Evolutionary conservation across 2,329 filamentous ascomycete genomes (phyloP), one percentile per base, ranked within the genome.

Genomic region (Phaeosphaeria sp.): DNA sequence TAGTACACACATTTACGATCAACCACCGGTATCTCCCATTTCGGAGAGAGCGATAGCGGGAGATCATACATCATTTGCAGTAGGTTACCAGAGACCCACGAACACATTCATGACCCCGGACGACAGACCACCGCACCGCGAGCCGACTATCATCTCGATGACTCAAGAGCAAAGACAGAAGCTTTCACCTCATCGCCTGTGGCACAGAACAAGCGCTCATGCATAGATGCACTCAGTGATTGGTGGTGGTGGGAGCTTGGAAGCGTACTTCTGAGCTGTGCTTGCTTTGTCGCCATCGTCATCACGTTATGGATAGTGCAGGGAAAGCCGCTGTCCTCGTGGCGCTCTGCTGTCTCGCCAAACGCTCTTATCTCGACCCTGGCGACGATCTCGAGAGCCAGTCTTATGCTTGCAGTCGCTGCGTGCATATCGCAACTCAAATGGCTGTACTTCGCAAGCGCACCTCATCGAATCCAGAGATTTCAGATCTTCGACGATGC

Each of bases 201-300:
- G 47, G 21, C 17, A 47, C 11, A 20, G 3, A n/a, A 22, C 17
- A 17, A 46, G 15, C 21, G 42, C 6, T 22, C 52, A 42, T 27
- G 13, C 9, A 9, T 42, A 20, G 40, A 52, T 44, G 47, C 49
- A 11, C 30, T 53, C 18, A 40, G 47, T 46, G 50, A 57, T 39
- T 57, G 55, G 55, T 57, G 50, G 55, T 57, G 55, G 55, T 57
- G 55, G 50, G 44, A 53, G 33, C 20, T 57, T 22, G 55, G 42
- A 49, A 57, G 55, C 33, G 33, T 53, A 20, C 42, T 57, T 18
- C 33, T 57, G 8, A 57, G 55, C 22, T 7, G 52, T 11, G 11
- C 45, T n/a, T 57, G 49, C 22, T 18, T 57, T 21, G 45, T 53
- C 18, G 55, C 49, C 17, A 57, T 57, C 20, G 20, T 45, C 21